These are phyloP conservation scores for Atkinsonella hypoxylon DNA, from an alignment of 2,329 filamentous ascomycete species.

Conservation along the genomic window DNA sequence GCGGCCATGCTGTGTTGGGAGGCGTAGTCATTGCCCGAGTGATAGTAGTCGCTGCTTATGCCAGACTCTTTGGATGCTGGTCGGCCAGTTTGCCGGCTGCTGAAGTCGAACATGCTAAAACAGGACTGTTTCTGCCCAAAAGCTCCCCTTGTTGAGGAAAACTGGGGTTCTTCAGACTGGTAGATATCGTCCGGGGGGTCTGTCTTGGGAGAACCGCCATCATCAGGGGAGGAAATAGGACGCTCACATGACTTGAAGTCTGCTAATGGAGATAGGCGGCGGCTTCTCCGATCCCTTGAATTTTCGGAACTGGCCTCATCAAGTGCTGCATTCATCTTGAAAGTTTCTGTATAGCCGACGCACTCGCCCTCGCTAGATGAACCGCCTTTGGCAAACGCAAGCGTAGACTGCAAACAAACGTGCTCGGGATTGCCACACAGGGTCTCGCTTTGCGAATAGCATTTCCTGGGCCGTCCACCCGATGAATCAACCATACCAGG, in stretches of 20 bases:
- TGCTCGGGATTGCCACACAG: too few relatives aligned
- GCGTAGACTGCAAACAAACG: neutral
- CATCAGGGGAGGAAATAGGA: neutral
- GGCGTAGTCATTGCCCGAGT: neutral
- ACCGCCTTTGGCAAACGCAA: neutral
- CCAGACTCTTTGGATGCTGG: neutral
- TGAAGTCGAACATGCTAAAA: slow-evolving; percentile 3
- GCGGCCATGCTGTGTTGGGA: neutral
- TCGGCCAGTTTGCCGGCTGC: neutral
- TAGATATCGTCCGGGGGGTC: neutral
- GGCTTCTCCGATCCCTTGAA: neutral
- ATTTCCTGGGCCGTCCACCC: too few relatives aligned
- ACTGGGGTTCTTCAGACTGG: neutral
- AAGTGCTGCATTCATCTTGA: neutral
- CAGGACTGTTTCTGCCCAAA: neutral
- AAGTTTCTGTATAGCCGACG: neutral
- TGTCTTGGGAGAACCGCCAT: neutral
- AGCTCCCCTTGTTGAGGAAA: slow-evolving; percentile 1
- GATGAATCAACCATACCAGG: too few relatives aligned
- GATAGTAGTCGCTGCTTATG: neutral
- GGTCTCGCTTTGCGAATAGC: too few relatives aligned
- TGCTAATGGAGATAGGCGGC: slow-evolving; percentile 1
- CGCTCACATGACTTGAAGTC: neutral
- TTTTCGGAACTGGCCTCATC: neutral
- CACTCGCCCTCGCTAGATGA: neutral